phyloP scores from a whole-genome alignment of 148 eudicot species.

The Cornus kousa region DNA sequence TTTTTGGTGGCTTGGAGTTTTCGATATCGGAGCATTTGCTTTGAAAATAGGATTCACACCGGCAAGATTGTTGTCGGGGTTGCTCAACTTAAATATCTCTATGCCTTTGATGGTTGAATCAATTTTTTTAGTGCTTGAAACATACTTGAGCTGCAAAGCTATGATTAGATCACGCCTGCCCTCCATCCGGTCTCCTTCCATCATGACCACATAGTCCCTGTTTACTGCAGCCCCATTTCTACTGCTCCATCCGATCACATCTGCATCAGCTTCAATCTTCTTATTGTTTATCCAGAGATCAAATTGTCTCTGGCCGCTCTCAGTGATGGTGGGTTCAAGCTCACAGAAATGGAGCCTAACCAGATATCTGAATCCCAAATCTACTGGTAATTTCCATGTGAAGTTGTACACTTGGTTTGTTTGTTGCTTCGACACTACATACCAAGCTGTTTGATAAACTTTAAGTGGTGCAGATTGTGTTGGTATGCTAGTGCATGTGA shows the following conservation, averaged over 20 bases:
- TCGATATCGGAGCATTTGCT: background rate
- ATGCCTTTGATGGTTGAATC: too few relatives aligned
- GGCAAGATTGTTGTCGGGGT: too few relatives aligned
- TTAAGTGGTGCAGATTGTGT: slow-evolving; percentile 25
- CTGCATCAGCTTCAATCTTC: slow-evolving; percentile 18
- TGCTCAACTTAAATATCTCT: too few relatives aligned
- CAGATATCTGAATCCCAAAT: too few relatives aligned
- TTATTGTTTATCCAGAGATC: slow-evolving; percentile 21
- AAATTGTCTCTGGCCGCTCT: slow-evolving; percentile 6
- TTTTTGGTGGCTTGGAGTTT: background rate
- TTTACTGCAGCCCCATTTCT: slow-evolving; percentile 6
- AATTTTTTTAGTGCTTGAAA: background rate
- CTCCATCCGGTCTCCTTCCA: slow-evolving; percentile 14
- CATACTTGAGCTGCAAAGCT: background rate
- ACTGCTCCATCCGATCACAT: slow-evolving; percentile 13
- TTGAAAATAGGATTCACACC: too few relatives aligned
- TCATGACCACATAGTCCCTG: slow-evolving; percentile 27
- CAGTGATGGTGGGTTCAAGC: slow-evolving; percentile 7
- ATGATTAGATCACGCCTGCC: slow-evolving; percentile 23
- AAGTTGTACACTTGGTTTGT: background rate
- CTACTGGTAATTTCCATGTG: too few relatives aligned
- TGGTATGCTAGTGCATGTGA: slow-evolving; percentile 14
- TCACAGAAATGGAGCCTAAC: slow-evolving; percentile 30
- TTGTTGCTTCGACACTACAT: background rate
- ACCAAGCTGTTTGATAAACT: slow-evolving; percentile 33